Base-by-base conservation (phyloP, 2,329 filamentous ascomycete species). In the Penicillium sp. region DNA sequence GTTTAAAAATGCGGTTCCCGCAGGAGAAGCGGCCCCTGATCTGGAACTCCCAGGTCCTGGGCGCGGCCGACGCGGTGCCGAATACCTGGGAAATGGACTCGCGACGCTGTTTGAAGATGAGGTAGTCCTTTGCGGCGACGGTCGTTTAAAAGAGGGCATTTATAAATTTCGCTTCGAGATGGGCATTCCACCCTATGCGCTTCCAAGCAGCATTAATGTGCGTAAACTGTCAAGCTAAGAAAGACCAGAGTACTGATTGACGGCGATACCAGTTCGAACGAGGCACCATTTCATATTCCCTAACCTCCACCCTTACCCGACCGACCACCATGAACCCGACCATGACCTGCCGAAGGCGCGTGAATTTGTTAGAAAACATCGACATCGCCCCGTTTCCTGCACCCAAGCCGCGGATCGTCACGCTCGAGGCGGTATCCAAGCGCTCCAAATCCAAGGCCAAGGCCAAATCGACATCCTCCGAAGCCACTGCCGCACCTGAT, bases 171-270 rank as follows among this genome's bases (percentile, higher is more conserved):
- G 76, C 35, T 82, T 81, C 48, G 76, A 80, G 52, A 66, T 82
- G 49, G 67, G 72, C 31, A 79, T 82, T 47, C 78, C 79, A 2
- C 68, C 72, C 27, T 73, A 74, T 50, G 70, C 71, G 30, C 59
- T 82, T 41, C 79, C 79, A n/a, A 95, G 86, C 65, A 95, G 90
- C 62, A 90, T 98, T 57, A 89, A 94, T 67, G 90, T 95, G 75
- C 59, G 85, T 72, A 32, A 27, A 25, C 25, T 40, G 13, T 5
- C 18, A 9, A 22, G 9, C 18, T 9, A 22, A 5, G 18, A 22
- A n/a, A 9, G 18, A 22, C 9, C 18, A 22, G 5, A 15, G 36
- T 9, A 4, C 14, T 23, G 26, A 25, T 16, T 30, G 14, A 17
- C 13, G 4, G 18, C 14, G 3, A 6, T 17, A 39, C 30, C 44